Percentiles rank a stretch among this genome's conserved stretches.
Conservation (phyloP, 345 rosid species). For the Psidium friedrichsthalianum region DNA sequence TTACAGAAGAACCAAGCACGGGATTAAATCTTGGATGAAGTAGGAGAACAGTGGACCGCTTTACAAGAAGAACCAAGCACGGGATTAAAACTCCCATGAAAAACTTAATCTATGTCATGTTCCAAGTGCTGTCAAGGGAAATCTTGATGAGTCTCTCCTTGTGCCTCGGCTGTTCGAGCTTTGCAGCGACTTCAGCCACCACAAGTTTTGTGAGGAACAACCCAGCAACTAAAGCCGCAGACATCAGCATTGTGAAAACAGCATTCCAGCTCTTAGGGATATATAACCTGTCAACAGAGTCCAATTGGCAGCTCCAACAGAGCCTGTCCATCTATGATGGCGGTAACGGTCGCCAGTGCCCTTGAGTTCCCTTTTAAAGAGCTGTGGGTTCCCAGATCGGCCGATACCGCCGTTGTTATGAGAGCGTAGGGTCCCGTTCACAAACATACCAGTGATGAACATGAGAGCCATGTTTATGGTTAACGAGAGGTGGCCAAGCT, state of each 20-base stretch:
- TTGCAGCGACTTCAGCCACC: constrained; percentile 62
- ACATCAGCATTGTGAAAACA: constrained; percentile 93
- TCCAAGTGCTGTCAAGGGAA: neutral
- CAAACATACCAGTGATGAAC: constrained; percentile 82
- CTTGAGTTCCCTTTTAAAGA: constrained; percentile 77
- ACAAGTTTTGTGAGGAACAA: constrained; percentile 68
- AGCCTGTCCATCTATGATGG: constrained; percentile 94
- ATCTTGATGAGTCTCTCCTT: constrained; percentile 6
- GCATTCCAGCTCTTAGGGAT: constrained; percentile 77
- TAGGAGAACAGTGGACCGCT: neutral
- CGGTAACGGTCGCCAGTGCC: constrained; percentile 94
- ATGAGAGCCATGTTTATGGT: constrained; percentile 46
- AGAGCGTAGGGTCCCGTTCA: constrained; percentile 93
- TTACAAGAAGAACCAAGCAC: neutral
- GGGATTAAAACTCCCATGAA: neutral
- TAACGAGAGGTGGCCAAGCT: constrained; percentile 70
- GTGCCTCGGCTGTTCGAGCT: constrained; percentile 41
- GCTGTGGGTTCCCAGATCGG: constrained; percentile 93
- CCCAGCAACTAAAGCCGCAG: constrained; percentile 71
- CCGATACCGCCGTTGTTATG: constrained; percentile 93
- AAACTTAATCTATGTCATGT: constrained; percentile 13
- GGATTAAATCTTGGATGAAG: neutral
- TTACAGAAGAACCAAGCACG: neutral
- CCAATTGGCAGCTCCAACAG: constrained; percentile 97
- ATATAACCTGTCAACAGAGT: constrained; percentile 81